These are phyloP conservation scores for Phtheirospermum japonicum DNA, from an alignment of 257 asterid species.

Conservation along the genomic window DNA sequence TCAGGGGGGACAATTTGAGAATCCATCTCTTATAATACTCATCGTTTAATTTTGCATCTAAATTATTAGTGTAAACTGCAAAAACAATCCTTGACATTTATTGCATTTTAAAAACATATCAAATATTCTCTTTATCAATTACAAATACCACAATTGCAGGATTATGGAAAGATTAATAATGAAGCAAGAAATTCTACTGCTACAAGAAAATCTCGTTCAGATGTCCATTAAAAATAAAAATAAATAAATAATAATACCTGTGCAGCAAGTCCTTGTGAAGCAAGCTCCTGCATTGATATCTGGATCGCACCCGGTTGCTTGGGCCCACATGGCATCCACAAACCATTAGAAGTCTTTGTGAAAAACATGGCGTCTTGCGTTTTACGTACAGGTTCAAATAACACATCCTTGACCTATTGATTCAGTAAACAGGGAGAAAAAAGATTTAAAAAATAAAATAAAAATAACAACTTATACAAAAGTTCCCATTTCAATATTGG, in stretches of 20 bases:
- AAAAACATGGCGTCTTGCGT: constrained; percentile 96
- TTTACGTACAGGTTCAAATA: constrained; percentile 95
- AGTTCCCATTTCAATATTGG: too few species aligned
- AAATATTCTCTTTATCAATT: background rate
- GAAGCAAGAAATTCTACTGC: background rate
- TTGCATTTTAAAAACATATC: background rate
- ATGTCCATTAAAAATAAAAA: constrained; percentile 1
- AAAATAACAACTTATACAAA: background rate
- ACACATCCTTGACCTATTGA: constrained; percentile 84
- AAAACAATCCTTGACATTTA: background rate
- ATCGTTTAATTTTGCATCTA: background rate
- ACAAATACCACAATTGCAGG: background rate
- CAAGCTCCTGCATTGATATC: constrained; percentile 87
- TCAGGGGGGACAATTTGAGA: too few species aligned
- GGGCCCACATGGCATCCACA: constrained; percentile 92
- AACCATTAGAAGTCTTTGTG: constrained; percentile 49
- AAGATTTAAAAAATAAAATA: background rate
- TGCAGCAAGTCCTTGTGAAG: constrained; percentile 73
- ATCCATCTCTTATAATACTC: too few species aligned
- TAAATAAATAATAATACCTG: constrained; percentile 42
- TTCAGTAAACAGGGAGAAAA: constrained; percentile 22
- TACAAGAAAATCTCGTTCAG: background rate
- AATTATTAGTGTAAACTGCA: background rate
- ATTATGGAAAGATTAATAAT: too few species aligned
- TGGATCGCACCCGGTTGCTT: constrained; percentile 80